Evolutionary conservation across 257 asterid species (phyloP), one percentile per base, ranked within the genome.

Genomic region (Petunia axillaris): DNA sequence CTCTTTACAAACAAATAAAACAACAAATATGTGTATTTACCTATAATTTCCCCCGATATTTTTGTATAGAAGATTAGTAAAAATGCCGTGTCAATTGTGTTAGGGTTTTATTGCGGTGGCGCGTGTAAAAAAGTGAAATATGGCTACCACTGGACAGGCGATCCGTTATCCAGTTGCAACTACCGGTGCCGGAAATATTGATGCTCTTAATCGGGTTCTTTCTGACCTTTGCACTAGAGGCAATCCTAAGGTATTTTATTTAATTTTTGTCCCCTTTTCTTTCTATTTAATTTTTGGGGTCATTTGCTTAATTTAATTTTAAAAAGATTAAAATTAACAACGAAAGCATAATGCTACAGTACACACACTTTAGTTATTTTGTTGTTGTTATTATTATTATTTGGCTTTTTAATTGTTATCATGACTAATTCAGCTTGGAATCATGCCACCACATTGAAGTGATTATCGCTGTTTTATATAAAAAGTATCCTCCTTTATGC

Each of bases 221-320:
- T 85, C 93, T 9, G 97, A 91, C 79, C 90, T 94, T 65, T 94
- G 96, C 86, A 86, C 86, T 77, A 90, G 92, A 43, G 92, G 93
- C 55, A 89, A 80, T 84, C 94, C 92, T 15, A 91, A 90, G 97
- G 97, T 93, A 35, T 16, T 41, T 6, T n/a, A n/a, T 53, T 65
- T 4, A 35, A 9, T 41, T 7, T 13, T 9, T 68, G 25, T 25
- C 25, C 25, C 10, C 8, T 14, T 64, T 16, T 55, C 1, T 77
- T 2, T 59, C 14, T 3, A 11, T 65, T 68, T 11, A 50, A 76
- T 84, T 8, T 62, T 58, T 62, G 81, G 52, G 60, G 25, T 60
- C 73, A 58, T 67, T 67, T 44, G 40, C 10, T 68, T 10, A 67
- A 66, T 15, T 66, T n/a, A 5, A 25, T 25, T 25, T 25, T 25